phyloP scores from a whole-genome alignment of 345 rosid species.

The Citrus unshiu region DNA sequence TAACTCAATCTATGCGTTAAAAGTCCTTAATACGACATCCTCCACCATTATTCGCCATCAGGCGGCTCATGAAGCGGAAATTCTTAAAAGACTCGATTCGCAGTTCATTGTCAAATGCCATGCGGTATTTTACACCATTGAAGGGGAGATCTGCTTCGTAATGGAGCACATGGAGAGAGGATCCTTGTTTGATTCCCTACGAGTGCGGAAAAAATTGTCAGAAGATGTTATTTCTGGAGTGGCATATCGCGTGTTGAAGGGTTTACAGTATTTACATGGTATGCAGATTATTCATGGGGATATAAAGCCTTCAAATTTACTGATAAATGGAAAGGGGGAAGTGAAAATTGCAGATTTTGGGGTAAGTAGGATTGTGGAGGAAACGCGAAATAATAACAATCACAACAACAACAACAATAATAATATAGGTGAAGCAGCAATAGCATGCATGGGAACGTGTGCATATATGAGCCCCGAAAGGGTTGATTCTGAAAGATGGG shows the following conservation, averaged over 20 bases:
- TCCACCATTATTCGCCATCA: slow-evolving; percentile 17
- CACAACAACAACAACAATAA: too few species aligned
- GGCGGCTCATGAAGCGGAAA: slow-evolving; percentile 44
- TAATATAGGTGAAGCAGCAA: too few species aligned
- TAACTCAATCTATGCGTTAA: slow-evolving; percentile 40
- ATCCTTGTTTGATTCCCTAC: slow-evolving; percentile 36
- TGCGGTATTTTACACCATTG: slow-evolving; percentile 28
- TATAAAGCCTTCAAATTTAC: slow-evolving; percentile 64
- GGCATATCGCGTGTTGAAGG: slow-evolving; percentile 37
- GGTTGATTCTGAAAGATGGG: slow-evolving; percentile 53
- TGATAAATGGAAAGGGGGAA: slow-evolving; percentile 43
- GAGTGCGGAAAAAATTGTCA: slow-evolving; percentile 11
- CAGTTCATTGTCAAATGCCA: slow-evolving; percentile 50
- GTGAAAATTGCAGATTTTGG: slow-evolving; percentile 74
- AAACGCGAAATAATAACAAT: not conserved
- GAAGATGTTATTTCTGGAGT: slow-evolving; percentile 37
- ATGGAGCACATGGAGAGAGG: slow-evolving; percentile 73
- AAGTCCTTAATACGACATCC: slow-evolving; percentile 18
- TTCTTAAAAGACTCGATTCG: slow-evolving; percentile 46
- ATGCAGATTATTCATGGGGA: slow-evolving; percentile 62
- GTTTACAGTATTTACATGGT: slow-evolving; percentile 46
- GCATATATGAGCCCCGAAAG: slow-evolving; percentile 79
- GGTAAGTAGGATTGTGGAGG: slow-evolving; percentile 41
- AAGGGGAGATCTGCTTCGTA: slow-evolving; percentile 41
- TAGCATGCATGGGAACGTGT: slow-evolving; percentile 47